Conservation (phyloP, 2,329 filamentous ascomycete species). For the Trematosphaeria pertusa region DNA sequence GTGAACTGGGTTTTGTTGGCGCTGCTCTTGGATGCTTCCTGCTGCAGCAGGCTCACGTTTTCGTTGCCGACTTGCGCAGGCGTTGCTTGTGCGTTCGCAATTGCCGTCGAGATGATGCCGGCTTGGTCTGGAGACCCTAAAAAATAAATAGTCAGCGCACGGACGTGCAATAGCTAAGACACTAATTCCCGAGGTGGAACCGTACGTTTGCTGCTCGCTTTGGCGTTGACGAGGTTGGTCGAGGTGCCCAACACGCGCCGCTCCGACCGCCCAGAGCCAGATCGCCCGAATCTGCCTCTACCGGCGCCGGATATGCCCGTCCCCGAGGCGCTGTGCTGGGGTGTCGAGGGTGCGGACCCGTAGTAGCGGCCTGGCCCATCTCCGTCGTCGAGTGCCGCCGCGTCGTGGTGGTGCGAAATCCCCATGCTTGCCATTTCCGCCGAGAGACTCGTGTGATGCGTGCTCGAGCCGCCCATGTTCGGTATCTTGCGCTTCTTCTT, state of each 20-base stretch:
- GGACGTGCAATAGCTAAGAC: conserved; percentile 30
- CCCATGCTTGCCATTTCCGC: conserved; percentile 71
- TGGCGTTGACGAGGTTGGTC: conserved; percentile 52
- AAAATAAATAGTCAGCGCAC: conserved; percentile 48
- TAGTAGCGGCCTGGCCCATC: conserved; percentile 61
- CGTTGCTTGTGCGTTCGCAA: conserved; percentile 76
- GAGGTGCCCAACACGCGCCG: conserved; percentile 53
- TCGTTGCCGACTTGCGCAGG: conserved; percentile 66
- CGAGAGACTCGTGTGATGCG: conserved; percentile 64
- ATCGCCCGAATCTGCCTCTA: conserved; percentile 80
- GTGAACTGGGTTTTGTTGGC: conserved; percentile 89
- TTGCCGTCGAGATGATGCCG: conserved; percentile 91
- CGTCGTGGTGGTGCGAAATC: conserved; percentile 57
- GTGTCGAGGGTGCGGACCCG: conserved; percentile 61
- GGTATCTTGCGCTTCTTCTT: conserved; percentile 99
- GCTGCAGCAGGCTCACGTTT: conserved; percentile 78
- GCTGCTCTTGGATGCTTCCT: conserved; percentile 67
- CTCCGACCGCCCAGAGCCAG: conserved; percentile 51
- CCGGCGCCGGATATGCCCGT: conserved; percentile 85
- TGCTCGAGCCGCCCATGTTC: conserved; percentile 75
- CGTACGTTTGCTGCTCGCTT: conserved; percentile 50
- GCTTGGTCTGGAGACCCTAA: conserved; percentile 58
- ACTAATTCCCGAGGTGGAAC: conserved; percentile 37
- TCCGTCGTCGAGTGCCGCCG: conserved; percentile 53
- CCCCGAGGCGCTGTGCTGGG: conserved; percentile 56